A percentile compares a stretch with the other conserved stretches of the same genome.
Conservation (phyloP, 495 filamentous ascomycete genomes). For the Penicillium antarcticum region DNA sequence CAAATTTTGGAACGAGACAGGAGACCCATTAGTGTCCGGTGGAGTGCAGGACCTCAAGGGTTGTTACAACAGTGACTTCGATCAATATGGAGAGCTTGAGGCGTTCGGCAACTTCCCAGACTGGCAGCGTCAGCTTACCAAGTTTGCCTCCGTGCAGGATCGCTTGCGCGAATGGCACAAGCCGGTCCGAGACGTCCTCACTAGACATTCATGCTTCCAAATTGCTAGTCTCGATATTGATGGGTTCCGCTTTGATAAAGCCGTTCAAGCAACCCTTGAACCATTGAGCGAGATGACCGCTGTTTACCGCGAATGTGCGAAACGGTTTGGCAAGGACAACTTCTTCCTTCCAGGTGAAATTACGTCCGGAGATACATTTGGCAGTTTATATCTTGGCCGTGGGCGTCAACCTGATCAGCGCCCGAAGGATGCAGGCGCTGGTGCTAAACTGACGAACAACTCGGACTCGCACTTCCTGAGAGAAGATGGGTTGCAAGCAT, state of each 20-base stretch:
- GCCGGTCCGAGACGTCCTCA: conserved; percentile 29
- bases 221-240: conserved; percentile 47
- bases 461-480: conserved; percentile 27
- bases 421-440: conserved; percentile 29
- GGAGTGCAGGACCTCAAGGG: conserved; percentile 26
- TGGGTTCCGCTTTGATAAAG: conserved; percentile 49
- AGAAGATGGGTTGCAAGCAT: conserved; percentile 31
- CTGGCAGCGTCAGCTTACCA: conserved; percentile 35
- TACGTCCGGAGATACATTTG: conserved; percentile 34
- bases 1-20: conserved; percentile 39
- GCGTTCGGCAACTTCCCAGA: conserved; percentile 43
- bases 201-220: conserved; percentile 33
- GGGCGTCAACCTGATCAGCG: conserved; percentile 35
- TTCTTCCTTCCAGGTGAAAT: conserved; percentile 52
- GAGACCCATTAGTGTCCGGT: conserved; percentile 30
- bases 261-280: conserved; percentile 44
- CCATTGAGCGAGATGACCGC: conserved; percentile 41
- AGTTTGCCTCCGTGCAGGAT: conserved; percentile 43
- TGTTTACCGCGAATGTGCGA: conserved; percentile 38
- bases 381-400: conserved; percentile 34
- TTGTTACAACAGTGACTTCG: conserved; percentile 39
- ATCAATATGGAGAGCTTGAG: conserved; percentile 42
- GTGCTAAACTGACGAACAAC: conserved; percentile 31
- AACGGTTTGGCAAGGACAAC: conserved; percentile 39
- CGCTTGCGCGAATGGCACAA: conserved; percentile 40